A percentile compares a stretch with the other conserved stretches of the same genome.
Evolutionary conservation across 1,284 basidiomycete species (phyloP).

Genomic region (Trichosporon inkin): DNA sequence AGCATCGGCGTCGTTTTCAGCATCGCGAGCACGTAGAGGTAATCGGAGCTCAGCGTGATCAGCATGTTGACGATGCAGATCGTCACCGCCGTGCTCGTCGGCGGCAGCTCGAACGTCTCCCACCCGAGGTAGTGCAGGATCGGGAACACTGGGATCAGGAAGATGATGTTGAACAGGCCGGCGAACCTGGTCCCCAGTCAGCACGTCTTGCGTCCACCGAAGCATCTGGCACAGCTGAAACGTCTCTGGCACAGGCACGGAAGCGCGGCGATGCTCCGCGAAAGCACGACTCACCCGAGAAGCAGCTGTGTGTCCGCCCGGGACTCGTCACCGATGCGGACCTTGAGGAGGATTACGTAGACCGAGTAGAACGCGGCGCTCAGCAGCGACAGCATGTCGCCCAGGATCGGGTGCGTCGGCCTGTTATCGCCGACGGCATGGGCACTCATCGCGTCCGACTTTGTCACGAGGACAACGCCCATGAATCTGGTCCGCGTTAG

Average conservation of each 20-base stretch:
- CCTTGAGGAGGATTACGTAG: slow-evolving; percentile 90
- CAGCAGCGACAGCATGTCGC: slow-evolving; percentile 73
- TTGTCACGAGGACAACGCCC: slow-evolving; percentile 80
- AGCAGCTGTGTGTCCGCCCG: slow-evolving; percentile 88
- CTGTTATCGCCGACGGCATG: slow-evolving; percentile 14
- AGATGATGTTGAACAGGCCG: slow-evolving; percentile 79
- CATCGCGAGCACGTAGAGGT: slow-evolving; percentile 83
- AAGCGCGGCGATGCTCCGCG: background rate
- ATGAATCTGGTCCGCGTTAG: slow-evolving; percentile 59
- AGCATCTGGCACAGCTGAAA: background rate
- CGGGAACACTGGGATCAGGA: slow-evolving; percentile 75
- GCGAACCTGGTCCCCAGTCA: slow-evolving; percentile 59
- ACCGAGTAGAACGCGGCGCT: slow-evolving; percentile 84
- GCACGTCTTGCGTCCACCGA: background rate
- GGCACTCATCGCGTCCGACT: slow-evolving; percentile 62
- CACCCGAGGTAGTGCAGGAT: slow-evolving; percentile 70
- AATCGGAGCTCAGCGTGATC: slow-evolving; percentile 80
- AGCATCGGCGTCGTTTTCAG: slow-evolving; percentile 86
- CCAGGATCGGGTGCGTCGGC: slow-evolving; percentile 54
- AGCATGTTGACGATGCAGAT: slow-evolving; percentile 78
- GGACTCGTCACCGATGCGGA: slow-evolving; percentile 73
- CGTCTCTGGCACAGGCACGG: background rate
- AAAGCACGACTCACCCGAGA: slow-evolving; percentile 59
- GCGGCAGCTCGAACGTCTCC: slow-evolving; percentile 74
- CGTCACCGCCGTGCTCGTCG: slow-evolving; percentile 58